Evolutionary conservation across 805 yeast species (phyloP).

Genomic region (Myxozyma mucilagina): DNA sequence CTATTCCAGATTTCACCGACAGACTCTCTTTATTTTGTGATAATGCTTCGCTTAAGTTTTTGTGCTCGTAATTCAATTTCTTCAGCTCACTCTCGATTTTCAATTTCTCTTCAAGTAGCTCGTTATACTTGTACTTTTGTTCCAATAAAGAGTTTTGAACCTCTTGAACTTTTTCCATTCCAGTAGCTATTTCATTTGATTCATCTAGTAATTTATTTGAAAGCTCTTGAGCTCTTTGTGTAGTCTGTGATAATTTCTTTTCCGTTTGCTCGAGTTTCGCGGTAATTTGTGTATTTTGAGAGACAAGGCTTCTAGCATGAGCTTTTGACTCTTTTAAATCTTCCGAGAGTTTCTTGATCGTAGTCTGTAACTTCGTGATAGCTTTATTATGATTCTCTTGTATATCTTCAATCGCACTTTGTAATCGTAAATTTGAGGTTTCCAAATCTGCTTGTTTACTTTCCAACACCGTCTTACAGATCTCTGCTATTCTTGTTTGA

Average conservation of each 20-base stretch:
- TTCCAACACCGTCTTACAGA: not conserved
- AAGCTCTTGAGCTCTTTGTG: not conserved
- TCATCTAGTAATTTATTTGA: conserved; percentile 5
- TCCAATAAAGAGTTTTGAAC: conserved; percentile 14
- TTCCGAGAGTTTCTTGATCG: not conserved
- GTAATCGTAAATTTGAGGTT: not conserved
- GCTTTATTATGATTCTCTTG: not conserved
- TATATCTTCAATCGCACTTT: not conserved
- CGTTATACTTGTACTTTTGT: conserved; percentile 11
- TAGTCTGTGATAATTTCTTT: not conserved
- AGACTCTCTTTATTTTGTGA: not conserved
- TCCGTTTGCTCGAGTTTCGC: conserved; percentile 3
- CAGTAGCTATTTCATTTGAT: not conserved
- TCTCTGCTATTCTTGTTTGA: not conserved
- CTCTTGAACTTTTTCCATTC: conserved; percentile 14
- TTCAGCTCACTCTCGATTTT: conserved; percentile 3
- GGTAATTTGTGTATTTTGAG: not conserved
- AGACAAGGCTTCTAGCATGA: not conserved
- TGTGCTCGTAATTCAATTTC: not conserved
- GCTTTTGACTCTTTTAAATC: not conserved
- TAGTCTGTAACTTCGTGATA: not conserved
- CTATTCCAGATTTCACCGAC: not conserved
- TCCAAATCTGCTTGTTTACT: not conserved
- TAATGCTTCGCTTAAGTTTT: not conserved
- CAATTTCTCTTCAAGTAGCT: conserved; percentile 10